Evolutionary conservation across 768 basidiomycete genomes (phyloP).

Genomic region (Mycena alexandri): DNA sequence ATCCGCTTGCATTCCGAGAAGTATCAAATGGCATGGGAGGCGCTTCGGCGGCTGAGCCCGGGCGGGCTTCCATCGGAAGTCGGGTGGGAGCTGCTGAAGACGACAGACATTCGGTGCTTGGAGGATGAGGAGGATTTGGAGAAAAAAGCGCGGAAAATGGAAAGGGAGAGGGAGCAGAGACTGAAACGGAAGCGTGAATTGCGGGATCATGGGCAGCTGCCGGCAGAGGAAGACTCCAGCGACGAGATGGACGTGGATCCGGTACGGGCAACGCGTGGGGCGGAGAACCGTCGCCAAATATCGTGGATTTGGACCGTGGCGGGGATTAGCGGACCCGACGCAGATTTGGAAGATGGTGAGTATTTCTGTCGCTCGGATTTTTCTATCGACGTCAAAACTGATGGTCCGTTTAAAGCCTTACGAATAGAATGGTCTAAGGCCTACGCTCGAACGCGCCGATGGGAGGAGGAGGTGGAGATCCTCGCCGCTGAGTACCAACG

Average conservation of each 20-base stretch:
- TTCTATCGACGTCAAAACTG: no score
- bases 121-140: slow-evolving; percentile 4
- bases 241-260: no score
- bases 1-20: no score
- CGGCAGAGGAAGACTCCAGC: no score
- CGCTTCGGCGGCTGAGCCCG: no score
- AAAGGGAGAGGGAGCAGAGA: background rate
- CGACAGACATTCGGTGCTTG: no score
- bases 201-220: background rate
- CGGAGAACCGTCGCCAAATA: background rate
- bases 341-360: slow-evolving; percentile 3
- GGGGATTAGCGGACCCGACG: slow-evolving; percentile 8
- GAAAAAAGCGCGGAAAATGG: background rate
- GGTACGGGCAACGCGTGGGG: background rate
- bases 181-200: background rate
- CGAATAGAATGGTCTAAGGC: slow-evolving; percentile 33
- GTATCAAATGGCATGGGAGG: no score
- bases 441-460: background rate
- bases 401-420: no score
- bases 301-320: slow-evolving; percentile 20
- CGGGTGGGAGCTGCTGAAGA: no score
- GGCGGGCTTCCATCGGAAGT: no score
- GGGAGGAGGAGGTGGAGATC: slow-evolving; percentile 26
- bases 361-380: background rate
- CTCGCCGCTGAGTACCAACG: slow-evolving; percentile 25